A percentile compares a stretch with the other conserved stretches of the same genome.
These are phyloP conservation scores for Ajuga reptans DNA, from an alignment of 305 asterid species.

Conservation along the genomic window DNA sequence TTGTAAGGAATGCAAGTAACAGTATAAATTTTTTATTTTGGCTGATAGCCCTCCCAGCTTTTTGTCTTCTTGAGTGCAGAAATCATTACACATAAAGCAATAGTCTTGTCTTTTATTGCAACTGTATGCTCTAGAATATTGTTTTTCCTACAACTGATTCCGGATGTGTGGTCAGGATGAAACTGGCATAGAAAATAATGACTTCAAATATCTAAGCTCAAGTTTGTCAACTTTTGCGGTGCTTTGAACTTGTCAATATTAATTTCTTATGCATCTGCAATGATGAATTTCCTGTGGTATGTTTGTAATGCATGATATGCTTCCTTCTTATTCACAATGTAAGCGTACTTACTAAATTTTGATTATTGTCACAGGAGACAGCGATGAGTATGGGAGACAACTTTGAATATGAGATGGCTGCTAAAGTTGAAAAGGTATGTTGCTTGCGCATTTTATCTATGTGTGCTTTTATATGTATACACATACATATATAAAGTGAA, in stretches of 20 bases:
- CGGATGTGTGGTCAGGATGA: background rate
- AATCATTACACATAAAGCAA: background rate
- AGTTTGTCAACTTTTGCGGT: conserved; percentile 10
- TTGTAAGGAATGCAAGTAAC: background rate
- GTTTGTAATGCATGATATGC: conserved; percentile 4
- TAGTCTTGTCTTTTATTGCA: background rate
- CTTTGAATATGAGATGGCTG: conserved; percentile 74
- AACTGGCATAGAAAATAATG: background rate
- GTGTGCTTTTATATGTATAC: background rate
- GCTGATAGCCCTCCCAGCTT: background rate
- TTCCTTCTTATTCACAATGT: background rate
- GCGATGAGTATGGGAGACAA: conserved; percentile 88
- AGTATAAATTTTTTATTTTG: background rate
- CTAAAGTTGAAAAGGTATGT: conserved; percentile 82
- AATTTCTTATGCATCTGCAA: background rate
- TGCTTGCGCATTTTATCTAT: conserved; percentile 11
- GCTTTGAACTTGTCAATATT: background rate
- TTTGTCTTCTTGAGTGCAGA: background rate
- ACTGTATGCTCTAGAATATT: background rate
- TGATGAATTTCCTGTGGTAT: conserved; percentile 12
- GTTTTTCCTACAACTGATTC: background rate
- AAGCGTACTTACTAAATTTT: conserved; percentile 18
- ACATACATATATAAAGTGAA: background rate
- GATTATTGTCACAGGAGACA: conserved; percentile 43
- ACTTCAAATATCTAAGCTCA: background rate